Conservation (phyloP, 345 rosid genomes). For the Moricandia arvensis region DNA sequence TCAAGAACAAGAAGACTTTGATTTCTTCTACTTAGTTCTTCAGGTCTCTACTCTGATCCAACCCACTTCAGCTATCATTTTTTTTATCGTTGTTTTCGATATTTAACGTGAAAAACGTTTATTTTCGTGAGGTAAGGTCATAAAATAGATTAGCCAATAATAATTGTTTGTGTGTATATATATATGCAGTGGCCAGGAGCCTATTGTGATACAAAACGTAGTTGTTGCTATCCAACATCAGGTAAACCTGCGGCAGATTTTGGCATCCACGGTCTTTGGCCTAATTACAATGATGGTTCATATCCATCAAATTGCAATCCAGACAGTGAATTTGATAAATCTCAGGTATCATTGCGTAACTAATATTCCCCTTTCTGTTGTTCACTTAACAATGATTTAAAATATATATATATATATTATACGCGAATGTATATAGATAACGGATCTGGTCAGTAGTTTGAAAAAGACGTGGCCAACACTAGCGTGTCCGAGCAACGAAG, state of each 20-base stretch:
- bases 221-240: background rate
- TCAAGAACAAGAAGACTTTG: conserved; percentile 44
- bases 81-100: background rate
- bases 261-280: background rate
- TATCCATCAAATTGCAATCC: background rate
- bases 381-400: background rate
- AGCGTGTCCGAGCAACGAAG: background rate
- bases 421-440: background rate
- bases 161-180: background rate
- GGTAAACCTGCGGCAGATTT: background rate
- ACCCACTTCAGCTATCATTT: background rate
- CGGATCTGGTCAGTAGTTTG: background rate
- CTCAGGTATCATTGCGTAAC: background rate
- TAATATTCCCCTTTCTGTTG: too few species aligned
- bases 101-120: too few species aligned
- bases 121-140: background rate
- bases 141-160: background rate
- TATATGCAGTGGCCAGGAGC: background rate
- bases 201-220: background rate
- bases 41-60: conserved; percentile 16
- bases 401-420: too few species aligned
- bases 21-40: conserved; percentile 75
- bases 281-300: background rate
- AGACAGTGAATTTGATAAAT: background rate
- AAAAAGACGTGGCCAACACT: background rate